Conservation (phyloP, 495 filamentous ascomycete genomes). For the Trichoderma gamsii region DNA sequence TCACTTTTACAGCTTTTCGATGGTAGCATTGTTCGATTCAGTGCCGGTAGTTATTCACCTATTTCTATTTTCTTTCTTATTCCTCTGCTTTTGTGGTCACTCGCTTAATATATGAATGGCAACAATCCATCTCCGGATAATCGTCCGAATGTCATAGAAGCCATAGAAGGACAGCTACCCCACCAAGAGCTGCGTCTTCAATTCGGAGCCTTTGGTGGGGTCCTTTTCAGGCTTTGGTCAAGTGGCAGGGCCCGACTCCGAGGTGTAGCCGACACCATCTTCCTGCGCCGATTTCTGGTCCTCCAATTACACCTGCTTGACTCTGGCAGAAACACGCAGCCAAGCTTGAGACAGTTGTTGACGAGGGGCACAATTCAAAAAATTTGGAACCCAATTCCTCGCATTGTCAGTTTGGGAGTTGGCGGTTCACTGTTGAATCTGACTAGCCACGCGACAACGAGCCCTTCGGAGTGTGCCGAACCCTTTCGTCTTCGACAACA, state of each 20-base stretch:
- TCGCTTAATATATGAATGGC: no score
- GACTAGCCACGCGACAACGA: slow-evolving; percentile 5
- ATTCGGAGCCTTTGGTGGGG: slow-evolving; percentile 8
- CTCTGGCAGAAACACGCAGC: background rate
- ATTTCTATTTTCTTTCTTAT: background rate
- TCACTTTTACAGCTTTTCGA: background rate
- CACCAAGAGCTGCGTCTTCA: background rate
- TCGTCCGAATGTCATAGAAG: background rate
- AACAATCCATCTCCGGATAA: no score
- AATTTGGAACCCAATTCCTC: background rate
- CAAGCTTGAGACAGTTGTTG: background rate
- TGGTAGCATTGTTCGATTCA: no score
- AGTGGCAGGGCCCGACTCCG: background rate
- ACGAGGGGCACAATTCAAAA: background rate
- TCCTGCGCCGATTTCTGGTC: slow-evolving; percentile 11
- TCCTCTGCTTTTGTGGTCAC: no score
- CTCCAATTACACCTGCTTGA: background rate
- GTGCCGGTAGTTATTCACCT: background rate
- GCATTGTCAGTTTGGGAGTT: background rate
- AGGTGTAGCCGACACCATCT: background rate
- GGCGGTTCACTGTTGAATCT: background rate
- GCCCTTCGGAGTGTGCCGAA: background rate
- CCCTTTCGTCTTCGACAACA: background rate
- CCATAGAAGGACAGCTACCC: background rate
- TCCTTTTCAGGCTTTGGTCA: background rate